A percentile compares a stretch with the other conserved stretches of the same genome.
phyloP scores from a whole-genome alignment of 352 stramenopile genomes.

The Phytophthora pini region DNA sequence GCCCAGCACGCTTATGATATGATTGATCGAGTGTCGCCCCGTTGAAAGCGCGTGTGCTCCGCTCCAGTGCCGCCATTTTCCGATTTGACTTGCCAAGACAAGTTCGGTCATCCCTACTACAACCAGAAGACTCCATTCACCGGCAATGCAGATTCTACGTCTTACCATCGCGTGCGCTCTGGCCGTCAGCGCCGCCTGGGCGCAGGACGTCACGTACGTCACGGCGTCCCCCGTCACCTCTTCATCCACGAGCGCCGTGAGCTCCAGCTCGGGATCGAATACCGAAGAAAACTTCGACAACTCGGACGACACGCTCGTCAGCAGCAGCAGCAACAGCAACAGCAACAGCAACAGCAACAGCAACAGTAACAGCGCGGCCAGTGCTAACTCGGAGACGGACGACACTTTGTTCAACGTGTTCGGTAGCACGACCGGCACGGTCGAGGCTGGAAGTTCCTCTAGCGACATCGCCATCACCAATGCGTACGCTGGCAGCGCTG shows the following conservation, averaged over 20 bases:
- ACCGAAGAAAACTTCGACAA: constrained; percentile 10
- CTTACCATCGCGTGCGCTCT: constrained; percentile 25
- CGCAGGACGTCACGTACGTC: constrained; percentile 20
- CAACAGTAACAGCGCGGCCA: constrained; percentile 1
- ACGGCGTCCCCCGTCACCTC: constrained; percentile 10
- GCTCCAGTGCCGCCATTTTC: constrained; percentile 20
- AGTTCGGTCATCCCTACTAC: constrained; percentile 7
- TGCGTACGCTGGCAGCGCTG: constrained; percentile 11
- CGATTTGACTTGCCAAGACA: constrained; percentile 18
- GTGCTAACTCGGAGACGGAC: constrained; percentile 10
- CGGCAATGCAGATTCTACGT: constrained; percentile 30
- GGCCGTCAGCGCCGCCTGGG: constrained; percentile 21
- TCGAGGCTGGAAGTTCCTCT: constrained; percentile 10
- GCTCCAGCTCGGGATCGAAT: constrained; percentile 14
- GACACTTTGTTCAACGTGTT: constrained; percentile 25
- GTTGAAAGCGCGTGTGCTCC: constrained; percentile 11
- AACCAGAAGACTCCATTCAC: constrained; percentile 18
- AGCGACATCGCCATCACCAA: constrained; percentile 8
- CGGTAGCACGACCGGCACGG: constrained; percentile 8
- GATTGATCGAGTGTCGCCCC: constrained; percentile 23
- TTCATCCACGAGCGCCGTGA: constrained; percentile 18
- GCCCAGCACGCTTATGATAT: constrained; percentile 23
- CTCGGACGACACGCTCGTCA: background rate
- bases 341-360: background rate
- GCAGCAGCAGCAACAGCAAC: background rate